These are phyloP conservation scores for Ceratobasidium sp. DNA, from an alignment of 1,284 basidiomycete species.

Conservation along the genomic window DNA sequence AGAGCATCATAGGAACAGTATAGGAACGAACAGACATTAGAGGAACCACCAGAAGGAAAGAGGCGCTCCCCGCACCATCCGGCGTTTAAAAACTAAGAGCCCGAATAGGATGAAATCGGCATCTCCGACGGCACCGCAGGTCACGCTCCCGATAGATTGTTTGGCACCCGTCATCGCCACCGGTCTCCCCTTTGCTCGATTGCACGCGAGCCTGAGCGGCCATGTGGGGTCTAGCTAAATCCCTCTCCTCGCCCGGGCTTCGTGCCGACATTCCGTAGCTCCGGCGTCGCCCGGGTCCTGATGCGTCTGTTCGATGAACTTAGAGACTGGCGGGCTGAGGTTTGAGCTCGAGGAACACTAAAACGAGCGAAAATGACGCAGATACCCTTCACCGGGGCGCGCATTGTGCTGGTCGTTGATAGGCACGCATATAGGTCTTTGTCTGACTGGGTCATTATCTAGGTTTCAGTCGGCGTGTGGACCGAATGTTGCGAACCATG, in stretches of 20 bases:
- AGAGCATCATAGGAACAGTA: not conserved
- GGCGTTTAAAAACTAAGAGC: not conserved
- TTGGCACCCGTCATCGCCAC: slow-evolving; percentile 16
- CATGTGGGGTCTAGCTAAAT: slow-evolving; percentile 15
- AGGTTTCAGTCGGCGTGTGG: no score
- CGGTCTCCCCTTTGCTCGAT: not conserved
- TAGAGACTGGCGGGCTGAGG: not conserved
- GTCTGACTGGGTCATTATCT: no score
- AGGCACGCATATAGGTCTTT: not conserved
- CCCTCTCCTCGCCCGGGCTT: slow-evolving; percentile 11
- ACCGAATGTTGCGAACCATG: not conserved
- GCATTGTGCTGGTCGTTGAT: not conserved
- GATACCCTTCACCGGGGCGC: not conserved
- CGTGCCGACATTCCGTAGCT: slow-evolving; percentile 4
- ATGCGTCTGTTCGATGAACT: slow-evolving; percentile 1
- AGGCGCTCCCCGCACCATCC: not conserved
- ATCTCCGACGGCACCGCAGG: slow-evolving; percentile 30
- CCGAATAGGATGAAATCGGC: slow-evolving; percentile 1
- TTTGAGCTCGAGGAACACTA: slow-evolving; percentile 10
- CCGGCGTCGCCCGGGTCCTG: not conserved
- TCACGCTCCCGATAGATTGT: not conserved
- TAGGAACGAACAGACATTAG: not conserved
- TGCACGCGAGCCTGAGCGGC: not conserved
- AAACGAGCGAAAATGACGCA: slow-evolving; percentile 19
- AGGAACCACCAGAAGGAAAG: no score